Evolutionary conservation across 2,329 filamentous ascomycete genomes (phyloP), one percentile per base, ranked within the genome.

Genomic region (Orbilia ellipsospora): DNA sequence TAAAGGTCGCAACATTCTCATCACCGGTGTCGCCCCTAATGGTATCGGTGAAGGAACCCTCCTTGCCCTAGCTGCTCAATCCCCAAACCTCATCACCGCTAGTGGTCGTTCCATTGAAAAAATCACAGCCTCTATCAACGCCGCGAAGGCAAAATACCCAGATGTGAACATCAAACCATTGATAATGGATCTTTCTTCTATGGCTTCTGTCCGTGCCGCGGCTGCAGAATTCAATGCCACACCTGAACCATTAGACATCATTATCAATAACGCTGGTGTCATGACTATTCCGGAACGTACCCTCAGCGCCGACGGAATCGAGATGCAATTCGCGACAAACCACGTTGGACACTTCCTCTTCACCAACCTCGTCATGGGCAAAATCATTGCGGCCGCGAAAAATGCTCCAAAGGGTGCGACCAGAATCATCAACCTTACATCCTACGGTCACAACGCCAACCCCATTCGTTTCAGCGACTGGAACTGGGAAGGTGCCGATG

Each of bases 191-290:
- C 81, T 86, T 8, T 80, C 80, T 13, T 84, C 82, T 13, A 78
- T 84, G 36, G 80, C 81, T 1, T 81, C 81, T 0, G 81, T 86
- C 2, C 82, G 84, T 13, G 70, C 78, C 1, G 83, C 84, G 0
- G 84, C 84, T 0, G 79, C 77, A 0, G 79, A 80, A 13, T 81
- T 85, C 10, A 82, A 81, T 12, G 54, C 73, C 0, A 82, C 81
- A 80, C 62, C 26, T 1, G 82, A 83, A 12, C 73, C 77, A 6
- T 81, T 85, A 16, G 83, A 85, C 52, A 80, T 84, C 5, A 66
- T 85, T 6, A 81, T 85, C 20, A 85, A 85, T 69, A 84, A 83
- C 64, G 83, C 84, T 0, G 84, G 82, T 20, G 79, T 82, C 50
- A 81, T 80, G 75, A 78, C 79, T 40, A 68, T 69, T 4, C 73